phyloP scores from a whole-genome alignment of 495 filamentous ascomycete genomes.

The Penicillium verhagenii region DNA sequence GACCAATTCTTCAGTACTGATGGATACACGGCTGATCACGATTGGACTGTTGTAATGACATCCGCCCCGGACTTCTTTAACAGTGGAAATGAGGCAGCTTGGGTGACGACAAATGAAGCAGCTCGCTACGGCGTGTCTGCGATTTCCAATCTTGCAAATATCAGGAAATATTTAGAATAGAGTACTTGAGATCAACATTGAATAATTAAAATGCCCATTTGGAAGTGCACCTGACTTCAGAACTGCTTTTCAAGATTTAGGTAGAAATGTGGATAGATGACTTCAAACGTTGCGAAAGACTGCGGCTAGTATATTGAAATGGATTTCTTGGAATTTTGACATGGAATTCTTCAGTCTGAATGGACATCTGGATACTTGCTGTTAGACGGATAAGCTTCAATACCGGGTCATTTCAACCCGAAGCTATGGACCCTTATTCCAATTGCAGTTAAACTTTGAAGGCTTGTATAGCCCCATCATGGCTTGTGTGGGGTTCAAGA shows the following conservation, averaged over 20 bases:
- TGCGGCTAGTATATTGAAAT: too few relatives aligned
- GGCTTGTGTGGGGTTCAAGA: not conserved
- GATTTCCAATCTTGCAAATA: slow-evolving; percentile 22
- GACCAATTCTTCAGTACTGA: slow-evolving; percentile 19
- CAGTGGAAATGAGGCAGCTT: slow-evolving; percentile 15
- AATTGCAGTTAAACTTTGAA: not conserved
- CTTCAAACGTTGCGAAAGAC: too few relatives aligned
- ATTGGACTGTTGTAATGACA: slow-evolving; percentile 13
- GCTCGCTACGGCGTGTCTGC: slow-evolving; percentile 25
- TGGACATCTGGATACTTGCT: not conserved
- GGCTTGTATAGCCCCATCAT: not conserved
- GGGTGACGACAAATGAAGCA: slow-evolving; percentile 22
- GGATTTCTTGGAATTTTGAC: too few relatives aligned
- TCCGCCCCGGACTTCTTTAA: slow-evolving; percentile 9
- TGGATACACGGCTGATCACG: slow-evolving; percentile 10
- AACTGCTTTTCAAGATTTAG: too few relatives aligned
- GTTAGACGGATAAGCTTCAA: not conserved
- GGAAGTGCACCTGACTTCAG: too few relatives aligned
- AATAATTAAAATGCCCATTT: too few relatives aligned
- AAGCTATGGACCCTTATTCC: not conserved
- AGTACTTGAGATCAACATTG: not conserved
- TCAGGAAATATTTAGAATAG: slow-evolving; percentile 8
- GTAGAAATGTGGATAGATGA: too few relatives aligned
- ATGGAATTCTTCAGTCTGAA: too few relatives aligned
- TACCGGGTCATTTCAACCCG: not conserved